These are phyloP conservation scores for Xenoacremonium recifei DNA, from an alignment of 2,329 filamentous ascomycete species.

Conservation along the genomic window DNA sequence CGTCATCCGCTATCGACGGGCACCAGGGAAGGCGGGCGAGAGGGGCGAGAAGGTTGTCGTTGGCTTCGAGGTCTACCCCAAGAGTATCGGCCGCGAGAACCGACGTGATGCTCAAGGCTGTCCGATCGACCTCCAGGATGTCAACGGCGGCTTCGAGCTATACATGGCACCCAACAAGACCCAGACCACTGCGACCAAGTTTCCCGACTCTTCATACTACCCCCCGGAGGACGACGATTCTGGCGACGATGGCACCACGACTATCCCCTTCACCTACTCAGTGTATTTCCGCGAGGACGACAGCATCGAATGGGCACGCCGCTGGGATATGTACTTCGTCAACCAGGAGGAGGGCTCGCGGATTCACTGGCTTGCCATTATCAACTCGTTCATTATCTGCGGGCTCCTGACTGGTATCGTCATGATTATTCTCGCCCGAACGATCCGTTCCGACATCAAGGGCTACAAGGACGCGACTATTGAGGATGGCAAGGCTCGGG, in stretches of 20 bases:
- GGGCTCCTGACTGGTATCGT: conserved; percentile 76
- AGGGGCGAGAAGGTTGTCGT: conserved; percentile 77
- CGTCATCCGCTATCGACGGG: conserved; percentile 74
- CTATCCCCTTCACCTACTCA: conserved; percentile 83
- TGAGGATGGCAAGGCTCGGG: conserved; percentile 64
- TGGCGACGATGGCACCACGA: conserved; percentile 64
- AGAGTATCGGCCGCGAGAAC: conserved; percentile 66
- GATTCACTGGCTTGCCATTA: conserved; percentile 85
- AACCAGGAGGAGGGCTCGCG: conserved; percentile 79
- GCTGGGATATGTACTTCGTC: conserved; percentile 89
- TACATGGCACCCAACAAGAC: conserved; percentile 61
- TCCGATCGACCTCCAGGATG: conserved; percentile 62
- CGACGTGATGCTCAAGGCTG: conserved; percentile 65
- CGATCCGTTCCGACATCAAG: conserved; percentile 76
- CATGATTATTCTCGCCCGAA: conserved; percentile 76
- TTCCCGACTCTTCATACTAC: conserved; percentile 59
- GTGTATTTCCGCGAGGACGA: conserved; percentile 86
- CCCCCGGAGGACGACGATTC: conserved; percentile 46
- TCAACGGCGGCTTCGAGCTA: conserved; percentile 62
- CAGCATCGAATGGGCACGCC: conserved; percentile 75
- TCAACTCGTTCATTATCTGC: conserved; percentile 84
- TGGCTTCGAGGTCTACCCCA: conserved; percentile 87
- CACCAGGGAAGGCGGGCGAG: conserved; percentile 65
- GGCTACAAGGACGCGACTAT: conserved; percentile 63
- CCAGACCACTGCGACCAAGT: conserved; percentile 36